A percentile compares a stretch with the other conserved stretches of the same genome.
These are phyloP conservation scores for Hydnomerulius pinastri DNA, from an alignment of 768 basidiomycete genomes.

Conservation along the genomic window DNA sequence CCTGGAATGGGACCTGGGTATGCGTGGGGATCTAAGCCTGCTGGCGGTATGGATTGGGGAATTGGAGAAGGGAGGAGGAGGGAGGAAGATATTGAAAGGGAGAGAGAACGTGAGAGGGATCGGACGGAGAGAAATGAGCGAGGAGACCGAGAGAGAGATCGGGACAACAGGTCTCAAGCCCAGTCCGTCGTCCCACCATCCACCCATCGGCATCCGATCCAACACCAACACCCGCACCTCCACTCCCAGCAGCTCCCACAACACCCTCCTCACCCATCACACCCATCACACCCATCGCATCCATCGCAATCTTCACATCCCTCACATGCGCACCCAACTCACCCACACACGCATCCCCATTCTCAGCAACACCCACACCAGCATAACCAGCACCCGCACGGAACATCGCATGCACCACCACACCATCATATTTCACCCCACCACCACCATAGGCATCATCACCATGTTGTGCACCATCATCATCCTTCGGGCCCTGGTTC, in stretches of 20 bases:
- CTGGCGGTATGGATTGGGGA: constrained; percentile 32
- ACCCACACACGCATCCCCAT: constrained; percentile 29
- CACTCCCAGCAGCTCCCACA: constrained; percentile 38
- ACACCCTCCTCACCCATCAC: constrained; percentile 11
- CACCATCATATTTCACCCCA: constrained; percentile 32
- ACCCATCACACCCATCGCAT: constrained; percentile 12
- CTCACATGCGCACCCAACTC: constrained; percentile 29
- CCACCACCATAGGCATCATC: constrained; percentile 50
- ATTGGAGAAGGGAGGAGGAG: constrained; percentile 36
- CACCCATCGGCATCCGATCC: constrained; percentile 34
- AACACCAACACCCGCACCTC: constrained; percentile 33
- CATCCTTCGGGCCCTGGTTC: constrained; percentile 40
- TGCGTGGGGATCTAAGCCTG: constrained; percentile 37
- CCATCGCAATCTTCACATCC: constrained; percentile 27
- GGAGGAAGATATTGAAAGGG: constrained; percentile 37
- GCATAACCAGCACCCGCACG: constrained; percentile 33
- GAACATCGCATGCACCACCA: constrained; percentile 27
- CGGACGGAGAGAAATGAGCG: constrained; percentile 24
- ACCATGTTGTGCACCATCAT: constrained; percentile 52
- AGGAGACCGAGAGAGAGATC: constrained; percentile 34
- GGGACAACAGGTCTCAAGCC: constrained; percentile 24
- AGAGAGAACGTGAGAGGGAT: constrained; percentile 29
- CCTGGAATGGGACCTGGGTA: constrained; percentile 17
- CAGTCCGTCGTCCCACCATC: constrained; percentile 23
- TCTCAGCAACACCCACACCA: constrained; percentile 34